Percentiles rank a stretch among this genome's conserved stretches.
Conservation (phyloP, 2,329 filamentous ascomycete species). For the Penicillium janthinellum region DNA sequence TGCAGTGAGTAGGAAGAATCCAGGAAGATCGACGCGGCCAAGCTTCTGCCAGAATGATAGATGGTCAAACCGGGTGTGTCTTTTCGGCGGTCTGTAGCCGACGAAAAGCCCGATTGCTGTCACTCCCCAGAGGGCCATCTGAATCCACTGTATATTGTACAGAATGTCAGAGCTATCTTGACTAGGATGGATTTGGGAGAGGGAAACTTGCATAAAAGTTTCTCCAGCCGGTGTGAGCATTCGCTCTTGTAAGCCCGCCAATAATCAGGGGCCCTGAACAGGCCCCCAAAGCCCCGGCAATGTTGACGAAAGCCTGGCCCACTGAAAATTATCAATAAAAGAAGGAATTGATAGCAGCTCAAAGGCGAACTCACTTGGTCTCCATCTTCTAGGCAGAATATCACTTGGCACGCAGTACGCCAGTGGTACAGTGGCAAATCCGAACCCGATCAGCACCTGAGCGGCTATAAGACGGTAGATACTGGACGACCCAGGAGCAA, state of each 20-base stretch:
- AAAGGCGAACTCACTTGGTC: slow-evolving; percentile 4
- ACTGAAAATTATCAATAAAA: not conserved
- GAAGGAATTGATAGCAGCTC: not conserved
- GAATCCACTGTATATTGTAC: slow-evolving; percentile 3
- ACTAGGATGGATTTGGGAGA: not conserved
- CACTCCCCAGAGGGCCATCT: slow-evolving; percentile 13
- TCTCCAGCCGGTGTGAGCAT: not conserved
- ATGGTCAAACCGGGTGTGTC: slow-evolving; percentile 12
- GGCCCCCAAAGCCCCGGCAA: not conserved
- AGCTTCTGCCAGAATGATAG: slow-evolving; percentile 12
- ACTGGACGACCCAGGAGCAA: not conserved
- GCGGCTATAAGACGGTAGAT: not conserved
- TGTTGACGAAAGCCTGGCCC: slow-evolving; percentile 3
- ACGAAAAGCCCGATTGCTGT: slow-evolving; percentile 11
- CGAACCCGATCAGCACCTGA: slow-evolving; percentile 10
- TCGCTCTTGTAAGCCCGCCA: not conserved
- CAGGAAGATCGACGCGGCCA: slow-evolving; percentile 9
- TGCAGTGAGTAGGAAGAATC: slow-evolving; percentile 10
- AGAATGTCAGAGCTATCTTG: not conserved
- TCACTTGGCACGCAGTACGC: slow-evolving; percentile 16
- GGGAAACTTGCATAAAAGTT: not conserved
- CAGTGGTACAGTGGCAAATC: slow-evolving; percentile 14
- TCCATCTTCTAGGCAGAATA: slow-evolving; percentile 13
- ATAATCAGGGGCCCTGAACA: not conserved
- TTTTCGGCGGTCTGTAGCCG: slow-evolving; percentile 13